Evolutionary conservation across 768 basidiomycete species (phyloP), one percentile per base, ranked within the genome.

Genomic region (Suillus subalutaceus): DNA sequence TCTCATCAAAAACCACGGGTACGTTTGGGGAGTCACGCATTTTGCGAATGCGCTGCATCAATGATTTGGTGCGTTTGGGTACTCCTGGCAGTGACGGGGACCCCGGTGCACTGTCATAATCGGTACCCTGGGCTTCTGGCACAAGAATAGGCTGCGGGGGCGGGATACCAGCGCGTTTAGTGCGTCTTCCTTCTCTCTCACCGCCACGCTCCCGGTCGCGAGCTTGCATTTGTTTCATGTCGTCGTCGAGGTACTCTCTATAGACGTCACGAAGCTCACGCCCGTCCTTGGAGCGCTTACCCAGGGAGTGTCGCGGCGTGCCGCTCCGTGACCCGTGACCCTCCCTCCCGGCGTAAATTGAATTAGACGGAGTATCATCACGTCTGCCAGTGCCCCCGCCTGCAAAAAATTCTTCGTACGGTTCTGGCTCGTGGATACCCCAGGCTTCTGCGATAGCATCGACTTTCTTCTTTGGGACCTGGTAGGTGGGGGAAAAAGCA

Each of bases 341-440:
- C 62, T 90, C 88, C 66, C 80, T 83, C 53, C 89, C 90, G 65
- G 88, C 88, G 78, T 88, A 88, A 70, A 90, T 89, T 46, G 90
- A 90, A 72, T 84, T 87, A 43, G 88, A 79, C 15, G 88, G 86
- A 6, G 89, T 88, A n/a, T 77, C 76, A 35, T 82, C 85, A 59
- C 73, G 78, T 68, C 72, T 83, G 64, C 70, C 75, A 63, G 68
- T 77, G 65, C 90, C 90, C 53, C 91, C 90, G 23, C 92, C 94
- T 30, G 92, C 93, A 68, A 87, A 91, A 74, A 95, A 96, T 71
- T 96, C 93, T 71, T 96, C 93, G 71, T 85, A 95, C 8, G 94
- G 94, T 73, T 96, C 94, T 6, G 94, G 94, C 72, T 95, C 94
- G 71, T 94, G 92, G 61, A 93, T 93, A 44, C 94, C 94, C 94